A percentile compares a stretch with the other conserved stretches of the same genome.
Conservation (phyloP, 139 green algal genomes). For the Picochlorum sp. region DNA sequence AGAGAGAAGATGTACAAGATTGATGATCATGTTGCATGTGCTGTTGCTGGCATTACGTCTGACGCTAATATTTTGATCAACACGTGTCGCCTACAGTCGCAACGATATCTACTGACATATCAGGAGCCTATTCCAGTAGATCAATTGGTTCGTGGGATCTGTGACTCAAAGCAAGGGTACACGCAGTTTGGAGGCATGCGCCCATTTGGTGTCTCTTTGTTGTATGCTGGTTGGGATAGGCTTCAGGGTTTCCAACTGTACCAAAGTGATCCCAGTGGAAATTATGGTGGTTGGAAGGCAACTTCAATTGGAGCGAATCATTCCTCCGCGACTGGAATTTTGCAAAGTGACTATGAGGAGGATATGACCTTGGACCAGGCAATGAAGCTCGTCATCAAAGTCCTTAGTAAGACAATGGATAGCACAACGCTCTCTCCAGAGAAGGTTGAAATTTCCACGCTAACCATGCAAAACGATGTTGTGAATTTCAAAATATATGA, state of each 20-base stretch:
- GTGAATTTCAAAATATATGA: slow-evolving; percentile 67
- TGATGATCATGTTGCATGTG: slow-evolving; percentile 90
- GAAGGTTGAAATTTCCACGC: slow-evolving; percentile 91
- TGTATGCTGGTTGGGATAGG: slow-evolving; percentile 97
- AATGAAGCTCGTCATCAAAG: slow-evolving; percentile 77
- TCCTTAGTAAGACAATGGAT: slow-evolving; percentile 97
- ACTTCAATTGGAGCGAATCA: slow-evolving; percentile 89
- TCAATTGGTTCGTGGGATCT: slow-evolving; percentile 88
- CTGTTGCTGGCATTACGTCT: slow-evolving; percentile 93
- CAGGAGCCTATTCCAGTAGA: slow-evolving; percentile 93
- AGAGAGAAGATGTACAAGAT: slow-evolving; percentile 99
- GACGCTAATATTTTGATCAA: slow-evolving; percentile 99
- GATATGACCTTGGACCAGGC: slow-evolving; percentile 64
- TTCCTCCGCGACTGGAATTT: slow-evolving; percentile 72
- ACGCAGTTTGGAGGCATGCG: slow-evolving; percentile 95
- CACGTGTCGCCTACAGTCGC: slow-evolving; percentile 68
- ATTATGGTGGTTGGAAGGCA: slow-evolving; percentile 97
- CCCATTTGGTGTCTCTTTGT: slow-evolving; percentile 94
- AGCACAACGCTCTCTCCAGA: slow-evolving; percentile 76
- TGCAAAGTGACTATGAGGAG: slow-evolving; percentile 89
- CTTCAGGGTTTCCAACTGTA: slow-evolving; percentile 95
- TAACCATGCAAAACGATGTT: slow-evolving; percentile 48
- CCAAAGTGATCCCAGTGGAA: slow-evolving; percentile 90
- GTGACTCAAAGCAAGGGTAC: slow-evolving; percentile 96
- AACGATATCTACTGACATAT: slow-evolving; percentile 84